Conservation (phyloP, 2,329 filamentous ascomycete genomes). For the Botrytis aclada region DNA sequence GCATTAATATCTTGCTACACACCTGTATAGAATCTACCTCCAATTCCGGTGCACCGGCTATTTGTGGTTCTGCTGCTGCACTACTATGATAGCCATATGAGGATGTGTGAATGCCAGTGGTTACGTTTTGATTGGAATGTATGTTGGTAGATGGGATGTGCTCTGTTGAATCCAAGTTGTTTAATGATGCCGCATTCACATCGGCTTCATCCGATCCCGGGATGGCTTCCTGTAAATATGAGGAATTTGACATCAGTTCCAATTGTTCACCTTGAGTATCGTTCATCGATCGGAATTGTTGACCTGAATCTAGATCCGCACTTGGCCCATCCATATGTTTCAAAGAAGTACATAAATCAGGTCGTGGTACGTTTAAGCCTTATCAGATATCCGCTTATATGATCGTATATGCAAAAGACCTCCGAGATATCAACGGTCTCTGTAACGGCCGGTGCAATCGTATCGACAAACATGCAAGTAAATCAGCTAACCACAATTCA, state of each 20-base stretch:
- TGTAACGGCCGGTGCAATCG: not conserved
- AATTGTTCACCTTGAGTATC: not conserved
- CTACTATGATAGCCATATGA: not conserved
- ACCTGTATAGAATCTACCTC: constrained; percentile 4
- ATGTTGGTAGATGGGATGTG: not conserved
- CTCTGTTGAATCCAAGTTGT: not conserved
- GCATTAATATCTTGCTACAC: not conserved
- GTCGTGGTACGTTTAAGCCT: not conserved
- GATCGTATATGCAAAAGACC: not conserved
- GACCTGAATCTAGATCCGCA: not conserved
- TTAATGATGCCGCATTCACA: not conserved
- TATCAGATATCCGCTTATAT: not conserved
- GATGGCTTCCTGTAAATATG: not conserved
- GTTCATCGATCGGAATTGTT: not conserved
- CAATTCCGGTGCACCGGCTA: not conserved
- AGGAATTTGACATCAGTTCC: not conserved
- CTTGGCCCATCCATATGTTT: not conserved
- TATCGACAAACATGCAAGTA: not conserved
- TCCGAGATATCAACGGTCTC: not conserved
- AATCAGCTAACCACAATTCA: not conserved
- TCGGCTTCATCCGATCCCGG: not conserved
- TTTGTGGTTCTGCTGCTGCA: not conserved
- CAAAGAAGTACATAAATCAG: not conserved
- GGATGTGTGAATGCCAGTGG: not conserved
- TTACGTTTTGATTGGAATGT: not conserved